Percentiles rank a stretch among this genome's conserved stretches.
These are phyloP conservation scores for Coemansia sp. DNA, from an alignment of 192 early-diverging fungal genomes.

Conservation along the genomic window DNA sequence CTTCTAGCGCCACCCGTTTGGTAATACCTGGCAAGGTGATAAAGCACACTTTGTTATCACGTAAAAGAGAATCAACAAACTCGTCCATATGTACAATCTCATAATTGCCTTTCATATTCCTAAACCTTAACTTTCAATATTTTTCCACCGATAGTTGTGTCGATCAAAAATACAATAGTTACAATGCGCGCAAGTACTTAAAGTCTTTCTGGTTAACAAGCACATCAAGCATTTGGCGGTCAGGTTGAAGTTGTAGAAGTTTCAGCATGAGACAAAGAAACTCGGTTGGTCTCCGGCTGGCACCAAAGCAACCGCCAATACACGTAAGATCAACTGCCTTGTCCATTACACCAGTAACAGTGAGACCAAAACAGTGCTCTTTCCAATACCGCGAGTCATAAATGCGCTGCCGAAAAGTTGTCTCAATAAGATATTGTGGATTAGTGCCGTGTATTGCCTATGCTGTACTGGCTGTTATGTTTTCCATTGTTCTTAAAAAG, in stretches of 20 bases:
- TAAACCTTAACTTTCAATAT: conserved; percentile 79
- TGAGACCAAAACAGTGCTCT: conserved; percentile 91
- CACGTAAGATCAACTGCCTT: conserved; percentile 71
- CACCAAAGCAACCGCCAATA: conserved; percentile 83
- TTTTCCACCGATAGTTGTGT: conserved; percentile 72
- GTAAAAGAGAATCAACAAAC: conserved; percentile 83
- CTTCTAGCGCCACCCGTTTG: conserved; percentile 78
- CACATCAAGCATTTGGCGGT: conserved; percentile 78
- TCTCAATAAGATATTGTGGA: conserved; percentile 93
- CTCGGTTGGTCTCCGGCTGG: conserved; percentile 79
- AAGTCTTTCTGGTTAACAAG: conserved; percentile 82
- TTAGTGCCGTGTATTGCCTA: conserved; percentile 81
- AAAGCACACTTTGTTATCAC: conserved; percentile 79
- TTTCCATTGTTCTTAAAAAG: conserved; percentile 52
- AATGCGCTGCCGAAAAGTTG: conserved; percentile 85
- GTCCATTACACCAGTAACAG: conserved; percentile 86
- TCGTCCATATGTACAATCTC: conserved; percentile 79
- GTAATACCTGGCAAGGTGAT: conserved; percentile 84
- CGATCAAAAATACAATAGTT: conserved; percentile 84
- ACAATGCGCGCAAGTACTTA: conserved; percentile 89
- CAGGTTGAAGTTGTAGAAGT: conserved; percentile 90
- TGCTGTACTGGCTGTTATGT: conserved; percentile 69
- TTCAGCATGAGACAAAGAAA: conserved; percentile 89
- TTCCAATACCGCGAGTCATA: conserved; percentile 97
- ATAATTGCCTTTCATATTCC: conserved; percentile 36